A percentile compares a stretch with the other conserved stretches of the same genome.
Conservation (phyloP, 805 yeast genomes). For the Candida adriatica region DNA sequence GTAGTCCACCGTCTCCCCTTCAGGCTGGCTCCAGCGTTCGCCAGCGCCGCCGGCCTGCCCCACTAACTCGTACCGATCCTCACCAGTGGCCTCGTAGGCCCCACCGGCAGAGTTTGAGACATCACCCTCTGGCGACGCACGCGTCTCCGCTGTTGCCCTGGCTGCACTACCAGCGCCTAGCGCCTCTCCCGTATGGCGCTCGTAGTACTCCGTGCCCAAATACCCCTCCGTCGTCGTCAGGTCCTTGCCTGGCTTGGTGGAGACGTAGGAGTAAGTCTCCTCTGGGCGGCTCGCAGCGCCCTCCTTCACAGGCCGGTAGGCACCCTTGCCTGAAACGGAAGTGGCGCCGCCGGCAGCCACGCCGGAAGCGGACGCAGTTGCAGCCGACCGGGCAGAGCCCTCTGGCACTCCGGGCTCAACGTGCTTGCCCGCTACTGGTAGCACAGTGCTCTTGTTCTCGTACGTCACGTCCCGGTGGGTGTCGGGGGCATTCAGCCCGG, state of each 20-base stretch:
- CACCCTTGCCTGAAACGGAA: slow-evolving; percentile 1
- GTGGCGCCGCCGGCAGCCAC: slow-evolving; percentile 8
- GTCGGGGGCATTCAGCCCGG: slow-evolving; percentile 11
- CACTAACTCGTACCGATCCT: no score
- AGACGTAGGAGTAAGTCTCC: slow-evolving; percentile 14
- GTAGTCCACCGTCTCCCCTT: no score
- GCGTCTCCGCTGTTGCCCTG: no score
- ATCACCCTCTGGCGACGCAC: no score
- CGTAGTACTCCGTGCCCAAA: slow-evolving; percentile 17
- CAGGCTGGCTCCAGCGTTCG: no score
- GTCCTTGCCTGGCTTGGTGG: slow-evolving; percentile 10
- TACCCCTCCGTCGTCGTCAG: slow-evolving; percentile 16
- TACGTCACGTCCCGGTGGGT: slow-evolving; percentile 3
- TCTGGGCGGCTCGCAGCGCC: slow-evolving; percentile 16
- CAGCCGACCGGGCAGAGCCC: slow-evolving; percentile 13
- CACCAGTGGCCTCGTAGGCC: no score
- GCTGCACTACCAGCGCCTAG: no score
- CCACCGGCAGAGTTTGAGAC: no score
- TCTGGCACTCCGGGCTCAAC: slow-evolving; percentile 16
- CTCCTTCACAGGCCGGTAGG: slow-evolving; percentile 2
- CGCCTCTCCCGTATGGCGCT: slow-evolving; percentile 7
- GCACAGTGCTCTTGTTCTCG: slow-evolving; percentile 21
- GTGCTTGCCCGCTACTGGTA: slow-evolving; percentile 15
- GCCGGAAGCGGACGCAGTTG: slow-evolving; percentile 10
- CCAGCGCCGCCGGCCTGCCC: no score